Evolutionary conservation across 768 basidiomycete genomes (phyloP).

Genomic region (Lactarius akahatsu): DNA sequence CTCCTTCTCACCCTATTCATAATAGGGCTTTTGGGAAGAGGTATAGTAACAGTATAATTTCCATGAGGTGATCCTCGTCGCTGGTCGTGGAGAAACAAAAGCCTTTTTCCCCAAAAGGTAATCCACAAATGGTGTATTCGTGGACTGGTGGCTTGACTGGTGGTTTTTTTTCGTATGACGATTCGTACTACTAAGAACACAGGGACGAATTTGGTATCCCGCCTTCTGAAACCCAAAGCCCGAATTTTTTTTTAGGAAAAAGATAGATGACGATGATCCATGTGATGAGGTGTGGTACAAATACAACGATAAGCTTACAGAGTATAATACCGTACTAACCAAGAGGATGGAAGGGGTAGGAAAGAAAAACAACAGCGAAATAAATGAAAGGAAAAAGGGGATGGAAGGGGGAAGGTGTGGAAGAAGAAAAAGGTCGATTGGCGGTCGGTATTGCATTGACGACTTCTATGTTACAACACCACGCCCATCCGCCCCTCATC

Average conservation of each 20-base stretch:
- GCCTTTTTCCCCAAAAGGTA: no score
- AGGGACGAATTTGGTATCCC: no score
- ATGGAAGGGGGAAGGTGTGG: no score
- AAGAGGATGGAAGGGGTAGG: background rate
- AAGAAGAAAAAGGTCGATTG: background rate
- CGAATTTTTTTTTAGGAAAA: background rate
- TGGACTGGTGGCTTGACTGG: no score
- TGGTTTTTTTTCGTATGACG: no score
- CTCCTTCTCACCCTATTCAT: no score
- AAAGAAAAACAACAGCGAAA: background rate
- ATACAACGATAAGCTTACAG: slow-evolving; percentile 24
- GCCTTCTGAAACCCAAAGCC: background rate
- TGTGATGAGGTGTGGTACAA: slow-evolving; percentile 9
- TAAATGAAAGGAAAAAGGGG: background rate
- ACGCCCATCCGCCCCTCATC: background rate
- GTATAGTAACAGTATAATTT: no score
- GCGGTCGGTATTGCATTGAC: background rate
- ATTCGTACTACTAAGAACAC: background rate
- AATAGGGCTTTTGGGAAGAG: no score
- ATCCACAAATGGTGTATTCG: background rate
- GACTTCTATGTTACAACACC: background rate
- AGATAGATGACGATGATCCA: slow-evolving; percentile 1
- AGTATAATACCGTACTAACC: background rate
- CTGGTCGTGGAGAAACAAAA: no score
- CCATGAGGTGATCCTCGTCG: no score